Evolutionary conservation across 345 rosid genomes (phyloP), one percentile per base, ranked within the genome.

Genomic region (Gossypium bickii): DNA sequence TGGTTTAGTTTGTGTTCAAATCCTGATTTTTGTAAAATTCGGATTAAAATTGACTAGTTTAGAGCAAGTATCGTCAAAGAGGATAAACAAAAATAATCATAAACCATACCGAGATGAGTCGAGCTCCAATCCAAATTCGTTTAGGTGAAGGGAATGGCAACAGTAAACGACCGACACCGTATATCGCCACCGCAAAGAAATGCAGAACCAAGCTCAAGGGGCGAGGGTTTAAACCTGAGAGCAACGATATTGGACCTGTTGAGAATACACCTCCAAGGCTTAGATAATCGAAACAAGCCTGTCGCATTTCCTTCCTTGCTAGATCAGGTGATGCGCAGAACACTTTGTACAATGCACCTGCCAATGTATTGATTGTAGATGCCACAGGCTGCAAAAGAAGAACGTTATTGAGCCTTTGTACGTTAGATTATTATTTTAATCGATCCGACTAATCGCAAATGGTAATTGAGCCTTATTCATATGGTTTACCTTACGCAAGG

Each of bases 101-200:
- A 22, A 22, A 20, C 29, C 38, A 7, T 59, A 59, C 87, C 82
- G 76, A 80, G 24, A 84, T 80, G 69, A 84, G 67, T 67, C 75
- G 80, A 25, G 82, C 87, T 70, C 87, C 87, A 60, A 84, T 82
- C 87, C 85, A 84, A 24, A 84, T 66, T 52, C 87, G 79, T 71
- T 82, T 80, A 10, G 87, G 87, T 1, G 87, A 82, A 76, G 87
- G 87, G 76, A 84, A 82, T 4, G 87, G 87, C 51, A 84, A 78
- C 10, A 82, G 61, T 70, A 84, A 71, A 43, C 85, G 73, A n/a
- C 84, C 78, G 49, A 82, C 83, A 70, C 87, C 87, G 44, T 80
- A 84, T 44, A 84, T 67, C 2, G 87, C 87, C 79, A 84, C 87
- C 11, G 87, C 87, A 61, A 84, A 84, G 79, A 84, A 84, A 78